These are phyloP conservation scores for Lyophyllum semitale DNA, from an alignment of 768 basidiomycete species.

Conservation along the genomic window DNA sequence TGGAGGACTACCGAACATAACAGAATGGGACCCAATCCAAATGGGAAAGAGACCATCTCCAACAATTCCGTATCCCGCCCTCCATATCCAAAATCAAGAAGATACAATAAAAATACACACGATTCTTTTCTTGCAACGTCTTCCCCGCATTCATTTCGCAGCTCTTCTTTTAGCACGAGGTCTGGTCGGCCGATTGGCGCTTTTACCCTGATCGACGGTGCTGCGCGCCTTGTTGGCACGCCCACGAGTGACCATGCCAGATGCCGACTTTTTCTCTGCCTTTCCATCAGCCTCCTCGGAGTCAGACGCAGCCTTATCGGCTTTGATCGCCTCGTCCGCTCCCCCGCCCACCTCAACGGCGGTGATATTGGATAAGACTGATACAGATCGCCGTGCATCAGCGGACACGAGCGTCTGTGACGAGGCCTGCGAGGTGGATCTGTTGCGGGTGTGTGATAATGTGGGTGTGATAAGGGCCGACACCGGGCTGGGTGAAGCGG, in stretches of 20 bases:
- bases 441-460: constrained; percentile 33
- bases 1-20: constrained; percentile 7
- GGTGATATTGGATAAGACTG: constrained; percentile 41
- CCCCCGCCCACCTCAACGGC: constrained; percentile 27
- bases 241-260: constrained; percentile 41
- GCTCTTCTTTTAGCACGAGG: constrained; percentile 12
- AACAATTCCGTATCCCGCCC: constrained; percentile 3
- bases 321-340: constrained; percentile 23
- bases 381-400: constrained; percentile 33
- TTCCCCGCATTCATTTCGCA: constrained; percentile 5
- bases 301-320: constrained; percentile 11
- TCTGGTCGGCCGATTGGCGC: constrained; percentile 2
- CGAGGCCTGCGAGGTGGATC: constrained; percentile 42
- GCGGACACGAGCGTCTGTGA: constrained; percentile 34
- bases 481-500: constrained; percentile 6
- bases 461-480: constrained; percentile 13
- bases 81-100: constrained; percentile 2
- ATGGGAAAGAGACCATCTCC: neutral
- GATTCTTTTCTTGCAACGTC: neutral
- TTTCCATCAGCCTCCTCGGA: constrained; percentile 12
- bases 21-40: neutral
- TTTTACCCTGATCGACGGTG: constrained; percentile 3
- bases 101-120: constrained; percentile 11
- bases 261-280: constrained; percentile 23
- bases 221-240: constrained; percentile 24